Base-by-base conservation (phyloP, 257 asterid species). In the Ballota nigra region DNA sequence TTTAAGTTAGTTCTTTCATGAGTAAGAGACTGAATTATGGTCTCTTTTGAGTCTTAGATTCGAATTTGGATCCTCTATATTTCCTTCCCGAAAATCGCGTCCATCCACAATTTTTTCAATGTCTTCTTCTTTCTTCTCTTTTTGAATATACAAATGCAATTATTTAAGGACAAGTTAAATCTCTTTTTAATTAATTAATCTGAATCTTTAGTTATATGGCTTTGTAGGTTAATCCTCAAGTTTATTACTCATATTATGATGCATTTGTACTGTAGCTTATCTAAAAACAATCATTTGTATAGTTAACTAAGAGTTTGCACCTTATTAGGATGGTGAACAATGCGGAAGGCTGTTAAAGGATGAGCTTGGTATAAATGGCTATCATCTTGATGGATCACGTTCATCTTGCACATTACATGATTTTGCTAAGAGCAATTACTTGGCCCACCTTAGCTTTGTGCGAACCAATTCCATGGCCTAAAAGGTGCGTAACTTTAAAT, bases 371-470 rank as follows among this genome's bases (percentile, higher is more conserved):
- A 81, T 84, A 38, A 82, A 77, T 36, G 60, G 64, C 19, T 1
- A 5, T 29, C 88, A 86, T 73, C 77, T 75, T 56, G 89, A 78
- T 8, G 88, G 87, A 66, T 52, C 89, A 33, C 82, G 91, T 38
- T 82, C 88, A 20, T 83, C 77, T 63, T 89, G 96, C 40, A 83
- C 98, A 4, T 64, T 89, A 36, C 99, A 95, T 83, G 99, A 92
- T 83, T 89, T 95, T 78, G 99, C 97, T 3, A 96, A 92, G 84
- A 88, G 86, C 86, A 92, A 88, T 81, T 95, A 95, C 75, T 80
- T 92, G 84, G 85, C 92, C 75, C 87, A 70, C 73, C 98, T 95
- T 74, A 58, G 90, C 66, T 92, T 89, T 63, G 97, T 92, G 26
- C 91, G 89, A 66, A 89, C 87, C 15, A 78, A 75, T 71, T 75